These are phyloP conservation scores for Symbiodinium natans DNA, from an alignment of 73 alveolate species.

Conservation along the genomic window DNA sequence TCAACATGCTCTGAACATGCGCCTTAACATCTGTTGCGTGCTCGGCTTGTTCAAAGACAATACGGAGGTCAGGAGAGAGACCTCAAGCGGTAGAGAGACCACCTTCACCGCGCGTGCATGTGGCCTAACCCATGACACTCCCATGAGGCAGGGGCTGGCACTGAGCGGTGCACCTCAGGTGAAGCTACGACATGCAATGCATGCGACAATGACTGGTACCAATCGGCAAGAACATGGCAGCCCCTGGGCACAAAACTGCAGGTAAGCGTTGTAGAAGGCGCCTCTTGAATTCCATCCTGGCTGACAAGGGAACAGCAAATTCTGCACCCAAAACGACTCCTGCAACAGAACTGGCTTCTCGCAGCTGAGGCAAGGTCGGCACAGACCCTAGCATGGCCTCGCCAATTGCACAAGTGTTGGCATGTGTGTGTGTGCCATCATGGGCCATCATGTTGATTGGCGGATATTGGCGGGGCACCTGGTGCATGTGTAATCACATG, in stretches of 20 bases:
- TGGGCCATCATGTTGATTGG: no score
- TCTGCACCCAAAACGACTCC: no score
- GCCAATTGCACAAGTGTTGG: no score
- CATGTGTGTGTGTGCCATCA: no score
- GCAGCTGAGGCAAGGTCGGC: not conserved
- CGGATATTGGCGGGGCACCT: no score
- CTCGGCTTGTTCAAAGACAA: not conserved
- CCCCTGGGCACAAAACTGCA: not conserved
- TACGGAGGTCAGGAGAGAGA: not conserved
- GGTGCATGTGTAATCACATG: no score
- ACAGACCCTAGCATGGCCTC: not conserved
- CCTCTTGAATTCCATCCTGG: slow-evolving; percentile 51
- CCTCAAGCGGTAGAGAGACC: not conserved
- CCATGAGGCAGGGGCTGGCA: not conserved
- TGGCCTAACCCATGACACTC: not conserved
- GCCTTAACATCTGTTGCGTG: not conserved
- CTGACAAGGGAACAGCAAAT: no score
- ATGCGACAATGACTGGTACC: not conserved
- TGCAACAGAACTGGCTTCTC: no score
- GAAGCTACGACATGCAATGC: no score
- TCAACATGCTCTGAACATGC: not conserved
- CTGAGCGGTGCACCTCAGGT: not conserved
- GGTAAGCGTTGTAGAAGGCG: slow-evolving; percentile 51
- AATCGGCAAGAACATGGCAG: not conserved
- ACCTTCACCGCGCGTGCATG: no score